Evolutionary conservation across 2,329 filamentous ascomycete species (phyloP).

Genomic region (Nothomitra cinnamomea): DNA sequence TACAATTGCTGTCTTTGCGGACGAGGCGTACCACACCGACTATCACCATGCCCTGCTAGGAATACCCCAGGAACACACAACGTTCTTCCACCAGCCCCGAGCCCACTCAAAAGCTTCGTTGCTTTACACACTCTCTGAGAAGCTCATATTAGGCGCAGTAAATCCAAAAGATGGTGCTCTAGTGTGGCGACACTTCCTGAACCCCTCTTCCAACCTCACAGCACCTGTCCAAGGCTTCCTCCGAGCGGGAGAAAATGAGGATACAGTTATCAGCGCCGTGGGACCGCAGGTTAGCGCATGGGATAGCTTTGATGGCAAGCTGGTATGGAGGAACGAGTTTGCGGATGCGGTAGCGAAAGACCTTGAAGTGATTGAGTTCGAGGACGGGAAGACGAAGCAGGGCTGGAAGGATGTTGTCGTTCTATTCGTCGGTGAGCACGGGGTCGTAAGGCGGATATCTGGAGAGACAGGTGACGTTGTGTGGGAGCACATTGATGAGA

Average conservation of each 20-base stretch:
- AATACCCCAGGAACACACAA: conserved; percentile 61
- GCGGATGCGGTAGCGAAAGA: conserved; percentile 40
- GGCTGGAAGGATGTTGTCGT: conserved; percentile 51
- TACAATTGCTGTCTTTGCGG: conserved; percentile 53
- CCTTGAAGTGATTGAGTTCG: conserved; percentile 61
- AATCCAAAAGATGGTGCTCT: conserved; percentile 73
- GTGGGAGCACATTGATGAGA: conserved; percentile 59
- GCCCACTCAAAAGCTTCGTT: conserved; percentile 70
- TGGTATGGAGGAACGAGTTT: conserved; percentile 55
- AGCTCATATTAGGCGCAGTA: conserved; percentile 68
- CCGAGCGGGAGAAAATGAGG: conserved; percentile 61
- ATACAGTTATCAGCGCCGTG: conserved; percentile 57
- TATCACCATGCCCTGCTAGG: conserved; percentile 86
- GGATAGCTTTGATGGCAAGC: conserved; percentile 66
- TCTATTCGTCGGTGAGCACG: conserved; percentile 39
- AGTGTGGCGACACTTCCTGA: conserved; percentile 68
- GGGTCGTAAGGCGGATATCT: conserved; percentile 52
- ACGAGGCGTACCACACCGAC: conserved; percentile 84
- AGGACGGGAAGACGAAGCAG: conserved; percentile 32
- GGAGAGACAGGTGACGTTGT: conserved; percentile 54
- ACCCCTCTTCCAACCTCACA: conserved; percentile 13
- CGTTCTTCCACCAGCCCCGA: conserved; percentile 85
- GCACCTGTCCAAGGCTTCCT: conserved; percentile 29
- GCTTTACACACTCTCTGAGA: conserved; percentile 78
- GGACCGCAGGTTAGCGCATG: conserved; percentile 59